These are phyloP conservation scores for Aeschynomene evenia DNA, from an alignment of 306 rosid genomes.

Conservation along the genomic window DNA sequence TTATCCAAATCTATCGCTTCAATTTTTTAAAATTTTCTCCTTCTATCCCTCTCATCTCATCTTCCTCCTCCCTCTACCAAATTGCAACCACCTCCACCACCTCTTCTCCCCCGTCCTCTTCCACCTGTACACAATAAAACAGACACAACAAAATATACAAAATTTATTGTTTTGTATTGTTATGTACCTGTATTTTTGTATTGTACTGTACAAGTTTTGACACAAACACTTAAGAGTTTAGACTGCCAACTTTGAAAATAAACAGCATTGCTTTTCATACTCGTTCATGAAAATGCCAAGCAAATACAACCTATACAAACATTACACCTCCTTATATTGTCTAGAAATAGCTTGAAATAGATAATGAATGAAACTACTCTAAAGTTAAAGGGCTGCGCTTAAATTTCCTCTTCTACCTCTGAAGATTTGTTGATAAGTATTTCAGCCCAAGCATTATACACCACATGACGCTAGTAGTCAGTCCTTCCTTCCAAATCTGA, in stretches of 20 bases:
- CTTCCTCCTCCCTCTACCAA: no score
- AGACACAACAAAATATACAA: no score
- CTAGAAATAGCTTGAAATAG: neutral
- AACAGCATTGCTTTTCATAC: slow-evolving; percentile 1
- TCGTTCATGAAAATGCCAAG: slow-evolving; percentile 6
- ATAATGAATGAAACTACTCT: neutral
- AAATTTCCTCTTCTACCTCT: neutral
- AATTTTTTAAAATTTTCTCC: no score
- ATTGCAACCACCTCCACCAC: no score
- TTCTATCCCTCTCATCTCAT: no score
- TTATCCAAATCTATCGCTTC: no score
- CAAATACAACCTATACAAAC: neutral
- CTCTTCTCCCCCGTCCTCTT: no score
- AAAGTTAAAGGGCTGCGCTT: neutral
- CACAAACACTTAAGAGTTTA: no score
- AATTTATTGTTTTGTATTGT: no score
- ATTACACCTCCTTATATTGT: slow-evolving; percentile 20
- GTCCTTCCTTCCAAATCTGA: neutral
- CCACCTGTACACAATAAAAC: no score
- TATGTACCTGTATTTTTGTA: no score
- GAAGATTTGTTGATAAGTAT: neutral
- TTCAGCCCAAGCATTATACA: slow-evolving; percentile 2
- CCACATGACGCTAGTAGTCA: slow-evolving; percentile 1
- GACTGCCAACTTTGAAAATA: neutral
- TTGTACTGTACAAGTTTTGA: no score